Percentiles rank a stretch among this genome's conserved stretches.
Evolutionary conservation across 192 early-diverging fungal genomes (phyloP).

Genomic region (Phycomyces nitens): DNA sequence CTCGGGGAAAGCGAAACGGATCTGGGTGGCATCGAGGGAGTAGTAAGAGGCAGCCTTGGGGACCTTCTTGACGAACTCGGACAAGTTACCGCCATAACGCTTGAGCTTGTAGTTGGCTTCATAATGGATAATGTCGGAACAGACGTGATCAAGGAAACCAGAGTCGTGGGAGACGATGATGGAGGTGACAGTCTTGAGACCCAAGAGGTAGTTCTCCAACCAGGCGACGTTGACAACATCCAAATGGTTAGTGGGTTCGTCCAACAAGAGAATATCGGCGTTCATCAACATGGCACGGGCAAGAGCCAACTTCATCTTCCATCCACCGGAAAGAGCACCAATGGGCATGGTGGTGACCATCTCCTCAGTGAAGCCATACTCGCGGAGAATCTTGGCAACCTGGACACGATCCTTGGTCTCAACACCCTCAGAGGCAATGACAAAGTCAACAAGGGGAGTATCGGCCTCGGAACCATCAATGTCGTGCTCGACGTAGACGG

Average conservation of each 20-base stretch:
- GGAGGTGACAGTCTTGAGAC: slow-evolving; percentile 70
- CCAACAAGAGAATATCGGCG: slow-evolving; percentile 80
- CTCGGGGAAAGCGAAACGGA: slow-evolving; percentile 69
- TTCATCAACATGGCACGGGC: slow-evolving; percentile 83
- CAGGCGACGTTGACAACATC: slow-evolving; percentile 61
- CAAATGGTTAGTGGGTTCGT: slow-evolving; percentile 87
- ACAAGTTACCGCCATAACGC: slow-evolving; percentile 75
- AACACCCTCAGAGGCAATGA: slow-evolving; percentile 52
- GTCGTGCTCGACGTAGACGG: slow-evolving; percentile 78
- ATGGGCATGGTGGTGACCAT: slow-evolving; percentile 62
- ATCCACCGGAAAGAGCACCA: slow-evolving; percentile 80
- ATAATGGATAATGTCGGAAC: slow-evolving; percentile 84
- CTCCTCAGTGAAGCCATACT: slow-evolving; percentile 67
- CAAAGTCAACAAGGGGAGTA: slow-evolving; percentile 64
- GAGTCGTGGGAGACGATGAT: slow-evolving; percentile 89
- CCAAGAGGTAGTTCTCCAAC: slow-evolving; percentile 69
- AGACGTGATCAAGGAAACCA: slow-evolving; percentile 75
- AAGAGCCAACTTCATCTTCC: slow-evolving; percentile 89
- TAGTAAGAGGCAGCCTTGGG: slow-evolving; percentile 80
- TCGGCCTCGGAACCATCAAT: slow-evolving; percentile 73
- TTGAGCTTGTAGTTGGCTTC: slow-evolving; percentile 74
- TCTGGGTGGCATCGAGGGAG: slow-evolving; percentile 56
- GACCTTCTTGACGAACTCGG: slow-evolving; percentile 72
- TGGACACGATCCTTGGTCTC: slow-evolving; percentile 53
- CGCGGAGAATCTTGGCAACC: slow-evolving; percentile 48